Evolutionary conservation across 106 monocot species (phyloP), one percentile per base, ranked within the genome.

Genomic region (Dactylorhiza incarnata): DNA sequence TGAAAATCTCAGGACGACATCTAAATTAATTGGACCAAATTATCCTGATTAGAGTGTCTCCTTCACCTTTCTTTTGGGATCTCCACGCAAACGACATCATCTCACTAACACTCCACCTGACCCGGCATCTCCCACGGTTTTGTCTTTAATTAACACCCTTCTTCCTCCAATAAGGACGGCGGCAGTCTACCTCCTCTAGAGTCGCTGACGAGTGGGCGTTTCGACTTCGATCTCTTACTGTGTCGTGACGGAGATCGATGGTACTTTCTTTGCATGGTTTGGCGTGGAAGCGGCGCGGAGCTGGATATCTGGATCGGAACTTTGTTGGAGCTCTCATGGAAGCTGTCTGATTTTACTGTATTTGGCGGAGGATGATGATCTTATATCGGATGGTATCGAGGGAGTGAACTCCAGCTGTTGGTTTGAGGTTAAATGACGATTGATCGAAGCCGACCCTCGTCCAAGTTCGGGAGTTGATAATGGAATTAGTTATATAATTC

Each of bases 401-500:
- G 16, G 15, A 20, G 19, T 26, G 19, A 74, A n/a, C 29, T 26
- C 53, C 29, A 53, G 17, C 20, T 26, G 11, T 8, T 68, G 72
- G 24, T 49, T 48, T 51, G 26, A 53, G 73, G 7, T 74, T 50
- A 26, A 48, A 9, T 9, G n/a, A 49, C 17, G 24, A 47, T 43
- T 70, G 19, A 47, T 25, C 43, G 70, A 44, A 17, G 46, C n/a
- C 3, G 9, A 13, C 37, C 9, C 68, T 45, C 4, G 11, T 43
- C 45, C 29, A 68, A 16, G 70, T 11, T 65, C 45, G 46, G n/a
- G 9, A n/a, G 16, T 15, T 74, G 49, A 11, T 20, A 49, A 9
- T 50, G 12, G 53, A 76, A 47, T 62, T 76, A 48, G 48, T 62
- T 61, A 62, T n/a, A 48, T 62, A n/a, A 10, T 63, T 62, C n/a